Base-by-base conservation (phyloP, 805 yeast genomes). In the Wickerhamomyces canadensis region DNA sequence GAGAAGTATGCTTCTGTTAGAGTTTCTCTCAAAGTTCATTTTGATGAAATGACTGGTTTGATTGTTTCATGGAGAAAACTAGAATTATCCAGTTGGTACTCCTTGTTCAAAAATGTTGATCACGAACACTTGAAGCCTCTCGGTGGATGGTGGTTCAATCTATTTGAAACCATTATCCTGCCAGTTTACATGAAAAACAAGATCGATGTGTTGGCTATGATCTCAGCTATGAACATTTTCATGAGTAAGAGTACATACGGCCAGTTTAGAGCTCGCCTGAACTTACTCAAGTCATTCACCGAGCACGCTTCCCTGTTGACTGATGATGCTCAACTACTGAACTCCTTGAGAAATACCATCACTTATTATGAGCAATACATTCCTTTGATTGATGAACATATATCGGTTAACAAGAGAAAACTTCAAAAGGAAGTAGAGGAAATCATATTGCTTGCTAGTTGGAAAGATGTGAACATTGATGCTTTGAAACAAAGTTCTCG, bases 381-480 rank as follows among this genome's bases (percentile, higher is more conserved):
- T 4, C 65, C 73, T 0, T 48, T 56, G 1, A 63, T 91, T n/a
- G 55, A 57, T 2, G 72, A 70, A 0, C 57, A 62, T 10, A 53
- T 88, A 9, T 50, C 48, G 0, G 52, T 54, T 1, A 69, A 70
- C 1, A 78, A 70, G 56, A 76, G 72, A 49, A 58, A 61, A 3
- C 62, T 91, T 25, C 86, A 80, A 41, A 91, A 89, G 54, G 87
- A 87, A 34, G 74, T 93, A 10, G 70, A 78, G 25, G 98, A 93
- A 40, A 80, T 88, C 4, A 87, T 93, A 30, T 62, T 86, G 31
- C 67, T 93, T 13, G 97, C 98, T 2, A 85, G 96, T 52, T 94
- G 98, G 98, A 88, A 89, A 49, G 99, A 93, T 62, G 89, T 88
- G 11, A 94, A 93, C 52, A 76, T 88, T 31, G 94, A 84, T 54